Evolutionary conservation across 192 early-diverging fungal species (phyloP).

Genomic region (Linnemannia zychae): DNA sequence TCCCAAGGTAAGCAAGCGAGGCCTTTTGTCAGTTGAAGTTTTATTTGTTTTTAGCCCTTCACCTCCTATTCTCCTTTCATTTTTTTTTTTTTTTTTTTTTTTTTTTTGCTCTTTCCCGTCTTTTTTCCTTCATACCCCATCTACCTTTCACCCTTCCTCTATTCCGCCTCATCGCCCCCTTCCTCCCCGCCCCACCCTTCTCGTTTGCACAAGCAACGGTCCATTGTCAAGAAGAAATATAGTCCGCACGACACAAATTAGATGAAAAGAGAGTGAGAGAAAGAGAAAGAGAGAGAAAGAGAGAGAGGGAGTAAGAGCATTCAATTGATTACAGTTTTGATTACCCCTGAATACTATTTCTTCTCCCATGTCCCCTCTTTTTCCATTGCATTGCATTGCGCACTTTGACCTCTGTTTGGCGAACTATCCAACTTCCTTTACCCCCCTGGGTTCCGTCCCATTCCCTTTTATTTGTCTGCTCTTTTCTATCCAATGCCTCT

Average conservation of each 20-base stretch:
- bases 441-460: background rate
- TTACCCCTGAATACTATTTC: constrained; percentile 23
- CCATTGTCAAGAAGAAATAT: background rate
- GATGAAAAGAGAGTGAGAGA: no score
- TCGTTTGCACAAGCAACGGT: background rate
- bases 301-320: no score
- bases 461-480: background rate
- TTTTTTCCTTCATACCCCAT: background rate
- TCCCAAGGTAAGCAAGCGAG: constrained; percentile 31
- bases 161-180: background rate
- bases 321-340: background rate
- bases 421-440: background rate
- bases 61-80: background rate
- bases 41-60: background rate
- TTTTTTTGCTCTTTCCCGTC: background rate
- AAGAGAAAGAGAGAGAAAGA: no score
- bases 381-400: background rate
- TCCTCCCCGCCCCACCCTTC: background rate
- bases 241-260: background rate
- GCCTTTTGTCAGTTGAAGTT: background rate
- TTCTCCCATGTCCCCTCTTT: background rate
- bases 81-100: background rate
- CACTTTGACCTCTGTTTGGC: background rate
- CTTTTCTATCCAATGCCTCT: background rate
- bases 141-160: background rate